Evolutionary conservation across 352 stramenopile species (phyloP).

Genomic region (Poterioochromonas sp.): DNA sequence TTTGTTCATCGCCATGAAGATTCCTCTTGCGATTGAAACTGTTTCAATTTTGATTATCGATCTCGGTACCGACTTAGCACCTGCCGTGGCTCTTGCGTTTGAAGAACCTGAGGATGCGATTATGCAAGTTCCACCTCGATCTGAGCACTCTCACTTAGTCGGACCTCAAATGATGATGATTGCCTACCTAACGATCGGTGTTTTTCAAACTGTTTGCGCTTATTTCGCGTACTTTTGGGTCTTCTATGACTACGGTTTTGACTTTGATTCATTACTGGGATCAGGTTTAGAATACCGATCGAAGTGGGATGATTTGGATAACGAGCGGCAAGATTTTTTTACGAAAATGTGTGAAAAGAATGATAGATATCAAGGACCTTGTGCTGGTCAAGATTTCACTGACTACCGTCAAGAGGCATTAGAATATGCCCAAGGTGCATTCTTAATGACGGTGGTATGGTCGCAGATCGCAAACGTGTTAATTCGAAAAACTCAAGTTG

Average conservation of each 20-base stretch:
- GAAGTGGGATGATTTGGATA: neutral
- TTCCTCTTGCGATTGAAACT: slow-evolving; percentile 73
- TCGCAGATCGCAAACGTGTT: slow-evolving; percentile 1
- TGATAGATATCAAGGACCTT: neutral
- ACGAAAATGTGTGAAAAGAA: neutral
- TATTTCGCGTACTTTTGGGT: slow-evolving; percentile 77
- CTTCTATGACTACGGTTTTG: slow-evolving; percentile 73
- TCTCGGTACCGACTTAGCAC: slow-evolving; percentile 80
- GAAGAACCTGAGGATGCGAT: slow-evolving; percentile 56
- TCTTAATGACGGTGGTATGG: neutral
- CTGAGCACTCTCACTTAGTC: slow-evolving; percentile 66
- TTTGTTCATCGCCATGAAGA: slow-evolving; percentile 60
- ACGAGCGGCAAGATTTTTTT: neutral
- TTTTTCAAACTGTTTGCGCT: slow-evolving; percentile 67
- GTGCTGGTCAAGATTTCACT: neutral
- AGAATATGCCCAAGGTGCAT: neutral
- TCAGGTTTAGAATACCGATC: neutral
- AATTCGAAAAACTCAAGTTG: neutral
- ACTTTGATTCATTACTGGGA: slow-evolving; percentile 58
- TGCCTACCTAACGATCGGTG: slow-evolving; percentile 69
- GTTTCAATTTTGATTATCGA: slow-evolving; percentile 82
- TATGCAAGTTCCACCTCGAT: slow-evolving; percentile 44
- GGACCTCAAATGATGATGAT: slow-evolving; percentile 75
- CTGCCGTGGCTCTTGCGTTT: slow-evolving; percentile 80
- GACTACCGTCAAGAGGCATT: neutral